These are phyloP conservation scores for Ambrosia hybrid DNA, from an alignment of 140 eudicot genomes.

Conservation along the genomic window DNA sequence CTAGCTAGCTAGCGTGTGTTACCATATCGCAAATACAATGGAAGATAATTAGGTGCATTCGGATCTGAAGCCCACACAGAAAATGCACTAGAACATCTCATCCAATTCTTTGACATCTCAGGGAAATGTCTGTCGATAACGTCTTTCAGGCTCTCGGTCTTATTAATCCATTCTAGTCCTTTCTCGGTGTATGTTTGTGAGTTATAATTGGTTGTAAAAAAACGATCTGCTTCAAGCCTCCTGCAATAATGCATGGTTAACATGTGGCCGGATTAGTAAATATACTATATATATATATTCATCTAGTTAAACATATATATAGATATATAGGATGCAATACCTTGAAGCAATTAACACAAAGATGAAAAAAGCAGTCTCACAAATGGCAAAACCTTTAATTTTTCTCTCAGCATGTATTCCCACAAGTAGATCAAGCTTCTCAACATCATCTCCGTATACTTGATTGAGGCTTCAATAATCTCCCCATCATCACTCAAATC, in stretches of 20 bases:
- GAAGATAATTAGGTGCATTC: slow-evolving; percentile 27
- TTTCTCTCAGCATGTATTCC: slow-evolving; percentile 57
- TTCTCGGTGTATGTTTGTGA: slow-evolving; percentile 41
- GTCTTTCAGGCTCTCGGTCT: slow-evolving; percentile 46
- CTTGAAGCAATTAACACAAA: slow-evolving; percentile 57
- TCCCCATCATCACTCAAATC: slow-evolving; percentile 43
- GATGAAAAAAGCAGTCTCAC: slow-evolving; percentile 60
- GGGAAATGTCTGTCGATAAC: slow-evolving; percentile 53
- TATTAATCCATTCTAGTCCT: slow-evolving; percentile 48
- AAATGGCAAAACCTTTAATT: slow-evolving; percentile 55
- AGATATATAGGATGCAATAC: slow-evolving; percentile 17
- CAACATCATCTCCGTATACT: slow-evolving; percentile 53
- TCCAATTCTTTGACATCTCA: slow-evolving; percentile 44
- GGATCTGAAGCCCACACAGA: slow-evolving; percentile 50
- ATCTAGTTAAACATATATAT: background rate
- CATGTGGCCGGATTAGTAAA: background rate
- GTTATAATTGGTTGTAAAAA: slow-evolving; percentile 50
- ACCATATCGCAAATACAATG: slow-evolving; percentile 32
- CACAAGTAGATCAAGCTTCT: slow-evolving; percentile 51
- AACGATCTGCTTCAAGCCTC: slow-evolving; percentile 61
- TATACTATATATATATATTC: background rate
- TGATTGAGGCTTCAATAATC: slow-evolving; percentile 38
- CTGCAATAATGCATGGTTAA: slow-evolving; percentile 20
- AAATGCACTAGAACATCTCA: slow-evolving; percentile 55
- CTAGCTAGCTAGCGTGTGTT: background rate